Conservation (phyloP, 495 filamentous ascomycete genomes). For the Penicillium taxi region DNA sequence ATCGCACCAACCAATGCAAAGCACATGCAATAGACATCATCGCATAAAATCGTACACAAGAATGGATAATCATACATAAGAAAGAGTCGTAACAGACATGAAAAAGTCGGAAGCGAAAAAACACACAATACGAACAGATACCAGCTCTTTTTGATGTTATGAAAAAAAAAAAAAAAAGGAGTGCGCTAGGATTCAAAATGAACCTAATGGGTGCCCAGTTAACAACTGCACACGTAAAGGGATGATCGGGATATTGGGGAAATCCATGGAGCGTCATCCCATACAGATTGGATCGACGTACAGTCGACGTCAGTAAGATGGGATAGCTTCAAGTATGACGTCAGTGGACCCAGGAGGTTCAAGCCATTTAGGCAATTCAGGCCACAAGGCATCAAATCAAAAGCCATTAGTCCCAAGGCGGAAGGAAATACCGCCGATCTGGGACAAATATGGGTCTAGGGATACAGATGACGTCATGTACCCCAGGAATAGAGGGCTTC, state of each 20-base stretch:
- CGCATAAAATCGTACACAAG: constrained; percentile 19
- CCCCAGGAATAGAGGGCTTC: not conserved
- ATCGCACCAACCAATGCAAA: constrained; percentile 16
- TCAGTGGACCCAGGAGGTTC: too few relatives aligned
- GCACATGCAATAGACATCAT: constrained; percentile 20
- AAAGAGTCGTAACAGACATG: constrained; percentile 19
- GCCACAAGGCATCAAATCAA: constrained; percentile 11
- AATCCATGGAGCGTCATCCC: constrained; percentile 11
- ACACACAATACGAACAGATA: constrained; percentile 13
- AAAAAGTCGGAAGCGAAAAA: constrained; percentile 16
- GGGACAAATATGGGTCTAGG: constrained; percentile 5
- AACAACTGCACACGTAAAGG: constrained; percentile 14
- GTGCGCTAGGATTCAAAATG: constrained; percentile 11
- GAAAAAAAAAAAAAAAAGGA: constrained; percentile 4
- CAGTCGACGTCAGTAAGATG: constrained; percentile 13
- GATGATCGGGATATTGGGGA: constrained; percentile 4
- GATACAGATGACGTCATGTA: constrained; percentile 13
- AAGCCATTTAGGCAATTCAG: constrained; percentile 7
- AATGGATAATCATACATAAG: constrained; percentile 15
- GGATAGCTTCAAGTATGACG: constrained; percentile 9
- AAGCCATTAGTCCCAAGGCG: constrained; percentile 8
- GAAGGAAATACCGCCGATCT: constrained; percentile 14
- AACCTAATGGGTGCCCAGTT: constrained; percentile 10
- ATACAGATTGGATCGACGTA: constrained; percentile 16
- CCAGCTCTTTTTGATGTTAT: constrained; percentile 7